Percentiles rank a stretch among this genome's conserved stretches.
Evolutionary conservation across 192 early-diverging fungal species (phyloP).

Genomic region (Polychytrium aggregatum): DNA sequence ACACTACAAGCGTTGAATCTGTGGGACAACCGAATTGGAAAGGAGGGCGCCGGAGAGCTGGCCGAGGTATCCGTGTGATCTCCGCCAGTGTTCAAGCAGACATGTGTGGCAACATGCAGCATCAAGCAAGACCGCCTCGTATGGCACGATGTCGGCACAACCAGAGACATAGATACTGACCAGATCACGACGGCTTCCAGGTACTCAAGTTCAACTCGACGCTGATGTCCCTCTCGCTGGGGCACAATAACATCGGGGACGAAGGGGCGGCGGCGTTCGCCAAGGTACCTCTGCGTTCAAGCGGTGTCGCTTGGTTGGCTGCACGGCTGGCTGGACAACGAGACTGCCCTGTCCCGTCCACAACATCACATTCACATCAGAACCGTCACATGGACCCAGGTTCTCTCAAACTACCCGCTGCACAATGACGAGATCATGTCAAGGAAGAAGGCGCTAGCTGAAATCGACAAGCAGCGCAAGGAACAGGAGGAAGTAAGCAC

Average conservation of each 20-base stretch:
- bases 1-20: slow-evolving; percentile 22
- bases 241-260: slow-evolving; percentile 31
- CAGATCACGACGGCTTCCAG: slow-evolving; percentile 5
- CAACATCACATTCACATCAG: too few species aligned
- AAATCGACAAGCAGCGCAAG: slow-evolving; percentile 30
- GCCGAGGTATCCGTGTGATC: slow-evolving; percentile 38
- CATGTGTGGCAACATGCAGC: too few species aligned
- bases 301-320: too few species aligned
- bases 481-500: slow-evolving; percentile 36
- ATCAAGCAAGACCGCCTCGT: background rate
- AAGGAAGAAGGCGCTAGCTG: slow-evolving; percentile 25
- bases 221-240: slow-evolving; percentile 28
- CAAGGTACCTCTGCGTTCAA: slow-evolving; percentile 23
- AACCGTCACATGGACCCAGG: too few species aligned
- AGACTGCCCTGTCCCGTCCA: background rate
- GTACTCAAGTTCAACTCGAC: slow-evolving; percentile 29
- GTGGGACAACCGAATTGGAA: slow-evolving; percentile 33
- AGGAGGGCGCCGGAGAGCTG: slow-evolving; percentile 31
- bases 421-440: slow-evolving; percentile 24
- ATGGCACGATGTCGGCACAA: background rate
- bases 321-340: too few species aligned
- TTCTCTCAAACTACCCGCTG: slow-evolving; percentile 26
- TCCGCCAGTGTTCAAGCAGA: too few species aligned
- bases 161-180: too few species aligned
- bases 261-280: slow-evolving; percentile 27